Evolutionary conservation across 2,329 filamentous ascomycete genomes (phyloP), one percentile per base, ranked within the genome.

Genomic region (Orbilia ellipsospora): DNA sequence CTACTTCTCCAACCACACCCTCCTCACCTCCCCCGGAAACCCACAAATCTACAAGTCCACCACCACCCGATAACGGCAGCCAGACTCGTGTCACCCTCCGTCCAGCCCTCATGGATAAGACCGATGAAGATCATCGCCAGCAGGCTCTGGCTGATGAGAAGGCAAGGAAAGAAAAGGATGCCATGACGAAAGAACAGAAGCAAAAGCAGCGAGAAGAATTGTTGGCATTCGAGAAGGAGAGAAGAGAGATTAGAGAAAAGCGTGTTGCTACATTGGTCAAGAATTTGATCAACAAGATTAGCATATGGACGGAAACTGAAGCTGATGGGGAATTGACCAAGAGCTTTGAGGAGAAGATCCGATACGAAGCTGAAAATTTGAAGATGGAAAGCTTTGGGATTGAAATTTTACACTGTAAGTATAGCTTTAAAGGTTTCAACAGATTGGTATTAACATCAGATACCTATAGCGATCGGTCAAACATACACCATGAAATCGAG

Each of bases 381-480:
- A 99, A 98, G 87, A 99, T 99, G 93, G 95, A 99, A 84, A 96
- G 92, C 0, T 99, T 99, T 80, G 95, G 95, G 61, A 87, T 99
- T 50, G 95, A 99, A 79, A 80, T 80, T 60, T 62, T 80, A 48
- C 79, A 80, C 65, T 77, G 79, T 79, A 55, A 67, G 78, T 18
- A 72, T 42, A 7, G 23, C 48, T 31, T 18, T 54, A 40, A 45
- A 31, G 28, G 52, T 26, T 52, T 44, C 20, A n/a, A 15, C 2
- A 12, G 23, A 42, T 36, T 20, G 23, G 28, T 36, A 55, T 28
- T 12, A 44, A 28, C 10, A 1, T 18, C 48, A 18, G 20, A 55
- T 13, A 40, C 65, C 26, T 40, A 64, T 52, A 80, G 94, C 95
- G 54, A 96, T 99, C 80, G 95, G 95, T 15, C 87, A 91, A 79